Base-by-base conservation (phyloP, 257 asterid species). In the Apocynum venetum region DNA sequence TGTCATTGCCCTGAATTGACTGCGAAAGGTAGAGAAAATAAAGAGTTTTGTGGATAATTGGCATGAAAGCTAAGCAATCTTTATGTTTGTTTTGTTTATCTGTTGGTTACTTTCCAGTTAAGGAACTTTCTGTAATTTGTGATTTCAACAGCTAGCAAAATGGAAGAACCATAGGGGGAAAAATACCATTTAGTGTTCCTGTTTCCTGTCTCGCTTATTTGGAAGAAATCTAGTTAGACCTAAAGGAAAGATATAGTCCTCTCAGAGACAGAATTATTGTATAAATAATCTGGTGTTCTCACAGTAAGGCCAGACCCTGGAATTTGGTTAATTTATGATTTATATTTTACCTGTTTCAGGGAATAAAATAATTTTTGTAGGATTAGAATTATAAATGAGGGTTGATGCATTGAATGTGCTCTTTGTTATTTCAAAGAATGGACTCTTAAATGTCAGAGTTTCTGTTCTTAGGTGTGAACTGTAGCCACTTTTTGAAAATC, bases 11-110 rank as follows among this genome's bases (percentile, higher is more conserved):
- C 13, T 59, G 67, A 47, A 57, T 72, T 52, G 31, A 13, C 66
- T 53, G 66, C 35, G 3, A 73, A 73, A 73, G 51, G 66, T 0
- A 17, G 11, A 10, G 60, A 51, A 68, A 74, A 73, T 36, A 25
- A 19, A 56, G 51, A 70, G n/a, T 48, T 46, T 38, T 77, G 25
- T 78, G 77, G 57, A 63, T 40, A 12, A 20, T 40, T 63, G 68
- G 59, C 53, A 49, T 4, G 38, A 55, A 68, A 46, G 10, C 2
- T 77, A 44, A 15, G 64, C 11, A 12, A 17, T 14, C 35, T 17
- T 9, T 11, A 0, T 38, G 51, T 40, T 55, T n/a, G n/a, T 57
- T 3, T 31, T 35, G 17, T 12, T 11, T 40, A 4, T 14, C 38
- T 12, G 69, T 36, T 65, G 31, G 31, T 0, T 65, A 36, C 36